Evolutionary conservation across 1,139 yeast genomes (phyloP).

Genomic region (Sugiyamaella castrensis): DNA sequence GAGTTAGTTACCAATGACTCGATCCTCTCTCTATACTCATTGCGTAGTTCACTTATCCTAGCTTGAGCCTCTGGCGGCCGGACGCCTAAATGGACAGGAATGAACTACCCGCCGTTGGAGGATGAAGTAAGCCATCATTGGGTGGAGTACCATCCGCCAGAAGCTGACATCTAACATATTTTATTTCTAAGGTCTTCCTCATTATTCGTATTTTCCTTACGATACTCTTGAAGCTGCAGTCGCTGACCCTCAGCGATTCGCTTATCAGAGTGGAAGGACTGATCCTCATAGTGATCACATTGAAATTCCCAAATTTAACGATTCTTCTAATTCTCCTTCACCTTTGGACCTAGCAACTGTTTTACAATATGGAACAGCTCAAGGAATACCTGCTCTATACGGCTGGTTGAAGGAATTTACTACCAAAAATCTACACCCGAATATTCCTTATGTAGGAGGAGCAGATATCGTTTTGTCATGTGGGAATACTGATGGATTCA

Average conservation of each 20-base stretch:
- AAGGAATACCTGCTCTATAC: constrained; percentile 68
- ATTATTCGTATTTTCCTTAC: constrained; percentile 78
- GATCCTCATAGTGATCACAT: constrained; percentile 10
- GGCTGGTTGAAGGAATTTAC: constrained; percentile 68
- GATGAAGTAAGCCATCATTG: background rate
- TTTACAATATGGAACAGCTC: constrained; percentile 81
- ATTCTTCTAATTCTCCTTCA: constrained; percentile 1
- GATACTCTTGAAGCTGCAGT: constrained; percentile 52
- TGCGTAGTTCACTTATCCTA: no score
- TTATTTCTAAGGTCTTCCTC: constrained; percentile 61
- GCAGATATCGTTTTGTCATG: constrained; percentile 49
- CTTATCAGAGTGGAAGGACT: constrained; percentile 36
- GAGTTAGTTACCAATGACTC: no score
- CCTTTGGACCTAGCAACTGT: constrained; percentile 57
- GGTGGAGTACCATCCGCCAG: constrained; percentile 8
- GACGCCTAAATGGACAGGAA: no score
- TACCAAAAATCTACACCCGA: constrained; percentile 49
- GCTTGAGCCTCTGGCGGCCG: background rate
- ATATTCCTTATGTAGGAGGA: constrained; percentile 58
- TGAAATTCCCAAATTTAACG: constrained; percentile 18
- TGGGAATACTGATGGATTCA: constrained; percentile 87
- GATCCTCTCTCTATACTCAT: no score
- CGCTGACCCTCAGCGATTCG: constrained; percentile 67
- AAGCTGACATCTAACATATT: background rate
- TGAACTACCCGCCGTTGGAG: no score